Percentiles rank a stretch among this genome's conserved stretches.
Conservation (phyloP, 129 eudicot genomes). For the Tagetes patula region DNA sequence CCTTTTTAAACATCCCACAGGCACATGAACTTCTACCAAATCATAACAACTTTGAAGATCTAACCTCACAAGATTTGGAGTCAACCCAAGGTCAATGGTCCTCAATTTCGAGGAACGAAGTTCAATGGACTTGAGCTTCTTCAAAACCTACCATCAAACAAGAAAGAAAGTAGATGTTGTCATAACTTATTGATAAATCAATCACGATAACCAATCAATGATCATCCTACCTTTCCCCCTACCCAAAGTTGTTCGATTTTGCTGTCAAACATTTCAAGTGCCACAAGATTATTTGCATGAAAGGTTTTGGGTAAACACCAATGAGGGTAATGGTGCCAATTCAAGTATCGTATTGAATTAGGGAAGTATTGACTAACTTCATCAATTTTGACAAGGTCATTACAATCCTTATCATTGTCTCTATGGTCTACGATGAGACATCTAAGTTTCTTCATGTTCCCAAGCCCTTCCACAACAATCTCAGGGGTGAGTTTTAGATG, state of each 20-base stretch:
- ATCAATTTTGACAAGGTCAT: neutral
- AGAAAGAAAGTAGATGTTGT: neutral
- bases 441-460: conserved; percentile 21
- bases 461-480: neutral
- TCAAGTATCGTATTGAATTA: conserved; percentile 13
- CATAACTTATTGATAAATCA: neutral
- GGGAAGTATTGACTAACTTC: conserved; percentile 14
- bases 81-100: conserved; percentile 26
- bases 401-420: neutral
- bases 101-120: conserved; percentile 3
- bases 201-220: neutral
- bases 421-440: neutral
- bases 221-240: conserved; percentile 25
- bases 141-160: neutral
- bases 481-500: neutral
- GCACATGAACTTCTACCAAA: conserved; percentile 24
- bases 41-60: conserved; percentile 15
- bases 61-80: conserved; percentile 30
- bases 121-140: conserved; percentile 27
- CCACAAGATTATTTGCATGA: conserved; percentile 26
- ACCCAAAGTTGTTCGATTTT: conserved; percentile 21
- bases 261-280: conserved; percentile 21
- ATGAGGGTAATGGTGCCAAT: conserved; percentile 24
- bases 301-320: conserved; percentile 24
- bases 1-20: conserved; percentile 19